Evolutionary conservation across 1,284 basidiomycete species (phyloP), one percentile per base, ranked within the genome.

Genomic region (Limonomyces culmigenus): DNA sequence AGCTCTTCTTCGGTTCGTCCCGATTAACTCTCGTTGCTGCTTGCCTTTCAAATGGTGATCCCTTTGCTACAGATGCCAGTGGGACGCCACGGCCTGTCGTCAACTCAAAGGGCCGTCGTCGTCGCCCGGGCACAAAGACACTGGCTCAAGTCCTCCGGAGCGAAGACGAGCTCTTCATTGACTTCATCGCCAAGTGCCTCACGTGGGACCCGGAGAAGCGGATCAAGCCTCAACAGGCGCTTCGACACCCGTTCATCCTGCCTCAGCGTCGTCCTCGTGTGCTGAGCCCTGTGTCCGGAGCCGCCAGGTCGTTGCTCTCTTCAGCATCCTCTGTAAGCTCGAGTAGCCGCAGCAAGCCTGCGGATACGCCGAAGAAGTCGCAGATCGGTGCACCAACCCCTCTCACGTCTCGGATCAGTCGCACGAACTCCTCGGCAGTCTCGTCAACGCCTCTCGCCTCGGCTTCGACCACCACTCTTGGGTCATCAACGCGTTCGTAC

Each of bases 131-230:
- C 15, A 78, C 87, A 32, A 97, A 95, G 58, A 80, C 85, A 1
- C 67, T 98, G 27, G 70, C 78, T 4, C 78, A 87, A 51, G 89
- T 92, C 33, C 67, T 98, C 33, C 80, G 88, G 41, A 83, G 79
- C 46, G 83, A 84, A 41, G 88, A 93, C 47, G 86, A 91, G 40
- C 70, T 80, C 29, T 89, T 92, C 50, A 67, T 89, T 34, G 86
- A 93, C 55, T 87, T 99, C 51, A 85, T 98, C 43, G 67, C 84
- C 3, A 96, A 93, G 53, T 99, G 95, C 56, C 66, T 99, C 17
- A 71, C 86, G 12, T 99, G 93, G 95, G 95, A 99, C 59, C 95
- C 95, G 1, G 93, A 98, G 50, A 73, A 87, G 39, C 71, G 95
- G 29, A 68, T 99, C 51, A 97, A 96, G 56, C 93, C 93, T 2